These are phyloP conservation scores for Axilococcus clingmanii DNA, from an alignment of 139 green algal genomes.

Conservation along the genomic window DNA sequence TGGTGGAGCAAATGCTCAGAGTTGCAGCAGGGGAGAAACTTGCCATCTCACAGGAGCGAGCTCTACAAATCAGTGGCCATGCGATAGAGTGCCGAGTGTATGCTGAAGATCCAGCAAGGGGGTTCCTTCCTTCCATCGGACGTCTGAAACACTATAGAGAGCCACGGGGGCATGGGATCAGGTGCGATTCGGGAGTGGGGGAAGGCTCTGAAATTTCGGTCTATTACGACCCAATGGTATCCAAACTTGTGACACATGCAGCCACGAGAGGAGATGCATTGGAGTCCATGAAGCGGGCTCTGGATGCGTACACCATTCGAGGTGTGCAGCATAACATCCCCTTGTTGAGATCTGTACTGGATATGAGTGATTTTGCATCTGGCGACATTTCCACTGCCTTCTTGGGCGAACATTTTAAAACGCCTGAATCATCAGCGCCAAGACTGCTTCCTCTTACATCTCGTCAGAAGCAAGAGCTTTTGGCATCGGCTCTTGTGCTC, in stretches of 20 bases:
- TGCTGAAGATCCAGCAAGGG: constrained; percentile 18
- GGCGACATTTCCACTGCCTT: constrained; percentile 15
- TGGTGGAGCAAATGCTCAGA: constrained; percentile 35
- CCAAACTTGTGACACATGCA: constrained; percentile 34
- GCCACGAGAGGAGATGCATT: constrained; percentile 19
- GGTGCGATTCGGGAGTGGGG: constrained; percentile 62
- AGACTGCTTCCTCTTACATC: constrained; percentile 6
- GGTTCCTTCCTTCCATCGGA: constrained; percentile 33
- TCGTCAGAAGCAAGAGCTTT: constrained; percentile 7
- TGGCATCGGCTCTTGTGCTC: constrained; percentile 14
- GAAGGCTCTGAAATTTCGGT: constrained; percentile 47
- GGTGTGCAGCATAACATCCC: constrained; percentile 25
- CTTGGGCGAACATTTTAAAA: constrained; percentile 15
- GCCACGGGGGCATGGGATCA: constrained; percentile 22
- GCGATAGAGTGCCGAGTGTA: constrained; percentile 47
- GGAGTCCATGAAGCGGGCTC: neutral
- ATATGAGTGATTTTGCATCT: constrained; percentile 4
- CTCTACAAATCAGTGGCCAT: constrained; percentile 32
- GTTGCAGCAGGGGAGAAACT: constrained; percentile 27
- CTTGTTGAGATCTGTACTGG: constrained; percentile 17
- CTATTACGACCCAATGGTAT: constrained; percentile 79
- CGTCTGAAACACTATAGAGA: constrained; percentile 39
- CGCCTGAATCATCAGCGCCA: constrained; percentile 3
- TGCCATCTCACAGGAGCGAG: constrained; percentile 13
- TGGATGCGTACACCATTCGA: constrained; percentile 23